Base-by-base conservation (phyloP, 2,329 filamentous ascomycete species). In the Monosporascus sp. region DNA sequence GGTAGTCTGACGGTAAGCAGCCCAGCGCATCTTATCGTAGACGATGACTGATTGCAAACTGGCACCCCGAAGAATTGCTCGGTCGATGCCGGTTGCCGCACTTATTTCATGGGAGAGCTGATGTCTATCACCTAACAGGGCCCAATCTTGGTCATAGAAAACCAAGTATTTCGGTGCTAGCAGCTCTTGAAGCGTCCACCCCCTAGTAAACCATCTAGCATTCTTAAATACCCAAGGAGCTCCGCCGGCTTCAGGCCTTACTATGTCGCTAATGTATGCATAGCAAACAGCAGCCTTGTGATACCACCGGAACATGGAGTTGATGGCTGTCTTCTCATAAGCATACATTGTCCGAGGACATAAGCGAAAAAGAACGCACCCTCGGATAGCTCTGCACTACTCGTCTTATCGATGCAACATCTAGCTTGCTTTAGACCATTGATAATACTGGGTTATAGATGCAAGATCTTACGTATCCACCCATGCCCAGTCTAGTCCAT, bases 1-100 rank as follows among this genome's bases (percentile, higher is more conserved):
- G 1, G 54, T 63, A 9, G 55, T 62, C 40, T 55, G 7, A 37
- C 63, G 38, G 11, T 40, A 44, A 6, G 62, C 49, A 17, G 58
- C 62, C 63, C 62, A 65, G 8, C 56, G 60, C 64, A 65, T 66
- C 46, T 48, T 35, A 6, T 31, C 24, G 35, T 14, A 31, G 28
- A 31, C 9, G 2, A 31, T 31, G 28, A 31, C 28, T 9, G 28
- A 31, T 31, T 31, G 28, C 28, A 31, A 31, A 31, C 28, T 11
- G 28, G 1, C 3, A 2, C 46, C 46, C 8, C 37, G 26, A 17
- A 48, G 26, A 35, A 31, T 31, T 22, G 46, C 14, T 9, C 5
- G 2, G 17, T n/a, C 26, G 31, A 53, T 49, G 14, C 51, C 47
- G 9, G 51, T 53, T 15, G 38, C 46, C 3, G 7, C 28, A 11